A percentile compares a stretch with the other conserved stretches of the same genome.
phyloP scores from a whole-genome alignment of 176 grass and related monocot species.

The Aegilops longissima region DNA sequence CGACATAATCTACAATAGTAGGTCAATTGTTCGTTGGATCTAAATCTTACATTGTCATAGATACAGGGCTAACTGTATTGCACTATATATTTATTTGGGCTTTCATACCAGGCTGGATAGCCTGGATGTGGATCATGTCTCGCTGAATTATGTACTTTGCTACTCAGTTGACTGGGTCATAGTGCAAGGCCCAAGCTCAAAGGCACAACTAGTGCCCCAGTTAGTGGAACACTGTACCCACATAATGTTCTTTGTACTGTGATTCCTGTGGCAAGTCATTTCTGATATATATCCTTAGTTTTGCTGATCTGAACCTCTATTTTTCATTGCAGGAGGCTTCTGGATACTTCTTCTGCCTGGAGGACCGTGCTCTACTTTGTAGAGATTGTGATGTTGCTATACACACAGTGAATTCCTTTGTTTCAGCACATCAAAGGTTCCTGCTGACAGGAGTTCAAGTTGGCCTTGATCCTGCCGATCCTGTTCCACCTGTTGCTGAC shows the following conservation, averaged over 20 bases:
- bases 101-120: background rate
- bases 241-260: background rate
- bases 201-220: background rate
- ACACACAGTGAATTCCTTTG: slow-evolving; percentile 75
- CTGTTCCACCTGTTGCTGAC: slow-evolving; percentile 40
- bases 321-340: slow-evolving; percentile 65
- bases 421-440: slow-evolving; percentile 75
- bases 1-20: background rate
- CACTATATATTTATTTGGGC: slow-evolving; percentile 16
- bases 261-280: slow-evolving; percentile 7
- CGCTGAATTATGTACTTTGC: background rate
- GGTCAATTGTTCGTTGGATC: background rate
- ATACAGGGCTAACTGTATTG: background rate
- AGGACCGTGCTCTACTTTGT: slow-evolving; percentile 90
- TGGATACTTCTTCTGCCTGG: slow-evolving; percentile 96
- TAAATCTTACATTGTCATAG: background rate
- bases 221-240: background rate
- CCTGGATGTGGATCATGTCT: background rate
- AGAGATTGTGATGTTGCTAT: slow-evolving; percentile 80
- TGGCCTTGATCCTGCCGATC: slow-evolving; percentile 62
- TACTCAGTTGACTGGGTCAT: background rate
- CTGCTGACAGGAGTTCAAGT: slow-evolving; percentile 90
- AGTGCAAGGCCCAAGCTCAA: background rate
- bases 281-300: slow-evolving; percentile 14
- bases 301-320: background rate